A percentile compares a stretch with the other conserved stretches of the same genome.
Conservation (phyloP, 176 grass and related monocot genomes). For the Dactylis glomerata region DNA sequence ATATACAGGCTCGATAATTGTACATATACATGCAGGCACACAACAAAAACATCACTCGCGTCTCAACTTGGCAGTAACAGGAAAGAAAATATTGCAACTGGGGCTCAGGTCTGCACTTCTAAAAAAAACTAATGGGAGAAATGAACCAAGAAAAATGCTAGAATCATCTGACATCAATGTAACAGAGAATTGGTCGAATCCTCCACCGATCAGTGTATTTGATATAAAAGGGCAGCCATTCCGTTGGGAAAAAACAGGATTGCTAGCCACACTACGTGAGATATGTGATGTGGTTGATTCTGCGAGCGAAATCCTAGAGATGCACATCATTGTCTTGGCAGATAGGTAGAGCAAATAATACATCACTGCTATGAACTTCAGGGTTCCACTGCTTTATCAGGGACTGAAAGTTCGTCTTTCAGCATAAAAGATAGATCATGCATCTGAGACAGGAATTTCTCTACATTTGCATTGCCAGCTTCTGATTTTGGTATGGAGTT, state of each 20-base stretch:
- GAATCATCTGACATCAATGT: constrained; percentile 1
- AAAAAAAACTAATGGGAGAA: neutral
- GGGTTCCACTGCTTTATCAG: constrained; percentile 39
- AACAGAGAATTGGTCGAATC: constrained; percentile 12
- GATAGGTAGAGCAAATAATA: neutral
- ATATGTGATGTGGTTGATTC: neutral
- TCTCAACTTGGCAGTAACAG: neutral
- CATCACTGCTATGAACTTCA: constrained; percentile 15
- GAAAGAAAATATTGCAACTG: neutral
- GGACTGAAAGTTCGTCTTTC: constrained; percentile 67
- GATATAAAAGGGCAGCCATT: neutral
- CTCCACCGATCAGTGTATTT: constrained; percentile 6
- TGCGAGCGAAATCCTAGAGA: neutral
- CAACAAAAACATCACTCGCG: neutral
- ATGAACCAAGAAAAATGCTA: neutral
- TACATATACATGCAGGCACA: constrained; percentile 28
- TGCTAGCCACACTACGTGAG: neutral
- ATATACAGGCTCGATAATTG: constrained; percentile 24
- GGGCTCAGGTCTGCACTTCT: neutral
- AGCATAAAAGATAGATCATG: constrained; percentile 81
- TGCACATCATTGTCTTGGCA: neutral
- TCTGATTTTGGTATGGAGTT: constrained; percentile 28
- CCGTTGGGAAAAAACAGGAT: neutral
- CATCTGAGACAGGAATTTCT: constrained; percentile 66
- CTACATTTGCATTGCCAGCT: constrained; percentile 37